A percentile compares a stretch with the other conserved stretches of the same genome.
phyloP scores from a whole-genome alignment of 805 yeast species.

The Lipomyces yamanashiensis region DNA sequence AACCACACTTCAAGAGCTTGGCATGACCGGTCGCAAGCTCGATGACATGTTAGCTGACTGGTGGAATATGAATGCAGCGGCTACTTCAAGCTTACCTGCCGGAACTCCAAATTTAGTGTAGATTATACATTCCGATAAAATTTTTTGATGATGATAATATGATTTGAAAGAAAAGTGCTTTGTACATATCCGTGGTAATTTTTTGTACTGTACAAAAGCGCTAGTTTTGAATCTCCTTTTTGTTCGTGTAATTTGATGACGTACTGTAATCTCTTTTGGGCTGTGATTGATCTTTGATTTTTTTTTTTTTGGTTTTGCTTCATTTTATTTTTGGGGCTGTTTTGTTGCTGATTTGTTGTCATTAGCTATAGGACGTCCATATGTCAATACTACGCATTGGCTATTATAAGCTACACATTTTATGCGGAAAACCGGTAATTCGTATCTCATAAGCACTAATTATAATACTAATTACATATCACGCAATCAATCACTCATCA shows the following conservation, averaged over 20 bases:
- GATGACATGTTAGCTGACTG: constrained; percentile 14
- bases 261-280: too few species aligned
- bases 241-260: too few species aligned
- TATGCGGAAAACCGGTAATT: background rate
- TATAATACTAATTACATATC: background rate
- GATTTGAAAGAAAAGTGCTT: too few species aligned
- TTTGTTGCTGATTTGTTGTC: too few species aligned
- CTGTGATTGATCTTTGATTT: too few species aligned
- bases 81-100: background rate
- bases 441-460: background rate
- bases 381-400: background rate
- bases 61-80: constrained; percentile 6
- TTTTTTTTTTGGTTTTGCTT: background rate
- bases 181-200: too few species aligned
- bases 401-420: too few species aligned
- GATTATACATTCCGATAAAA: background rate
- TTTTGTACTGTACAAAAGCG: too few species aligned
- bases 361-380: background rate
- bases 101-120: constrained; percentile 13
- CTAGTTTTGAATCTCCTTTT: too few species aligned
- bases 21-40: background rate
- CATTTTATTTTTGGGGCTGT: too few species aligned
- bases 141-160: background rate
- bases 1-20: constrained; percentile 1
- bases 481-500: too few species aligned